Evolutionary conservation across 352 stramenopile genomes (phyloP), one percentile per base, ranked within the genome.

Genomic region (Globisporangium paroecandrum): DNA sequence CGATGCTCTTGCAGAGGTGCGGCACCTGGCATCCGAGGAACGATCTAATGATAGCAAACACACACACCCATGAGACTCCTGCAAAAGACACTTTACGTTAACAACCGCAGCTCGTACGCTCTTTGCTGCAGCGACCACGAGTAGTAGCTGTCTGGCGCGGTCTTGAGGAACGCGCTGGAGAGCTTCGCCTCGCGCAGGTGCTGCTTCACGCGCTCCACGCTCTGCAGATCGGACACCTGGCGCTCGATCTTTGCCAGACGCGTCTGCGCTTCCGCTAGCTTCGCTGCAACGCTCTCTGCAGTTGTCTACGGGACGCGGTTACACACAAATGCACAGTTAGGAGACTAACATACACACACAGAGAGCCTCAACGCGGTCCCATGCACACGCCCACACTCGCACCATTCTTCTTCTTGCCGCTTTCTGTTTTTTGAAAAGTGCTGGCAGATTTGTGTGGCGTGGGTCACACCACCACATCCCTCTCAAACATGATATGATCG

Each of bases 1-100:
- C 85, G 65, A 97, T 97, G 66, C 85, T 95, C 75, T 97, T 97
- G 76, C 89, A 97, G 34, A 97, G 71, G 60, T 97, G 89, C 47
- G 79, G 73, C 27, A 84, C 73, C 13, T 70, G 65, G 66, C 85
- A 93, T 15, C 82, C 68, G 24, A 97, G 71, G 51, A 94, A 80
- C 46, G 73, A 66, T n/a, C 85, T 93, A 60, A 27, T 57, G 46
- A 10, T 5, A 27, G 7, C 27, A 46, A 18, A 46, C 1, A 13
- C 15, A 47, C 38, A 47, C 29, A 32, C 29, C 4, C 4, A 32
- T 32, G 29, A 32, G 29, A 32, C 29, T 32, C 29, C 29, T 41
- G 34, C 15, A 41, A 13, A 13, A 41, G 12, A 41, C 34, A 20
- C 15, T 49, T 15, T 18, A 49, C 7, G n/a, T 49, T 2, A 3